phyloP scores from a whole-genome alignment of 106 monocot genomes.

The Apostasia shenzhenica region DNA sequence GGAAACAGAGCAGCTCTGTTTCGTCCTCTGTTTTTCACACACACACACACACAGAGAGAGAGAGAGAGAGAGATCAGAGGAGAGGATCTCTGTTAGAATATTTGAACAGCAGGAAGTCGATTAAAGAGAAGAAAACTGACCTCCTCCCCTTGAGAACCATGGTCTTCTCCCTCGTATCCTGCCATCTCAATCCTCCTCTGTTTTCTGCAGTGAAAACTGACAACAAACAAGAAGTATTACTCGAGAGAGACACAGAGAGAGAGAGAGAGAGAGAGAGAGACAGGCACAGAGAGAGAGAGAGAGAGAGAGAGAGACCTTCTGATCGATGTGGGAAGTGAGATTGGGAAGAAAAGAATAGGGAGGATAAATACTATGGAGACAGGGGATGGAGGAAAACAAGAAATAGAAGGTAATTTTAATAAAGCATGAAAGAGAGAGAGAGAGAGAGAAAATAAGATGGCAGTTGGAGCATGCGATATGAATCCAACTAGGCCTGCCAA shows the following conservation, averaged over 20 bases:
- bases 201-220: not conserved
- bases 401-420: slow-evolving; percentile 4
- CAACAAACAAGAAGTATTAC: too few relatives aligned
- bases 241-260: not conserved
- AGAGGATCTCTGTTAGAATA: not conserved
- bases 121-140: not conserved
- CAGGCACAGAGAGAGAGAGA: not conserved
- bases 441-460: not conserved
- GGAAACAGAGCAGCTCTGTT: too few relatives aligned
- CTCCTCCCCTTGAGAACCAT: slow-evolving; percentile 26
- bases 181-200: slow-evolving; percentile 32
- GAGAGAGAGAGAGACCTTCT: not conserved
- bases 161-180: slow-evolving; percentile 21
- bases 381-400: slow-evolving; percentile 7
- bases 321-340: slow-evolving; percentile 8
- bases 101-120: not conserved
- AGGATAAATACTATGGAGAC: not conserved
- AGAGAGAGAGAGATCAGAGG: not conserved
- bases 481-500: too few relatives aligned
- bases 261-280: slow-evolving; percentile 4
- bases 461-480: not conserved
- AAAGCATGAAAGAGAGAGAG: slow-evolving; percentile 3
- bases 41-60: too few relatives aligned
- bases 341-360: not conserved
- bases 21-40: too few relatives aligned